Conservation (phyloP, 78 protist genomes). For the Dictyostelium intermedium region DNA sequence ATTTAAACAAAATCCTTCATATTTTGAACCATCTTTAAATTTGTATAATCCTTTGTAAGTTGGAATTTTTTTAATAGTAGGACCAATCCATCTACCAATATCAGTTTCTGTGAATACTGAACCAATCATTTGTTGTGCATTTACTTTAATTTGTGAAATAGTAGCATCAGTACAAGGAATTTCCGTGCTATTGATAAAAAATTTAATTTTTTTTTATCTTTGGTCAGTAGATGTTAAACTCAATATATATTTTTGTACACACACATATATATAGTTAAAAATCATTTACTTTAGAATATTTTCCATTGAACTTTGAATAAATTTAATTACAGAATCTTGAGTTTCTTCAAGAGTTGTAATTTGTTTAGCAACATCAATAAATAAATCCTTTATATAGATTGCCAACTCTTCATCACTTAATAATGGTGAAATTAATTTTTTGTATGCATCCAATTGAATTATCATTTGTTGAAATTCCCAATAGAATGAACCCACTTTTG, state of each 20-base stretch:
- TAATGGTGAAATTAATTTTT: neutral
- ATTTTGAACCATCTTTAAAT: neutral
- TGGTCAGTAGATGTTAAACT: too few species aligned
- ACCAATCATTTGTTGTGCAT: constrained; percentile 1
- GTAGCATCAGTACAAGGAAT: neutral
- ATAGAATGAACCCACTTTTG: neutral
- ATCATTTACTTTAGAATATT: neutral
- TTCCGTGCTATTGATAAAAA: neutral
- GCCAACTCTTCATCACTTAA: neutral
- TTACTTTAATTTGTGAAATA: neutral
- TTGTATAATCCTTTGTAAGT: constrained; percentile 13
- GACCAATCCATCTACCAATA: constrained; percentile 16
- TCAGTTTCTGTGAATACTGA: neutral
- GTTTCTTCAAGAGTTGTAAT: neutral
- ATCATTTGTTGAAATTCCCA: constrained; percentile 27
- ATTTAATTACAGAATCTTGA: neutral
- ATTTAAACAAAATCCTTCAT: constrained; percentile 18
- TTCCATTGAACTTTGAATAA: neutral
- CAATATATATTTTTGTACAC: too few species aligned
- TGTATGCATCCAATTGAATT: neutral
- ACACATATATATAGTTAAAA: too few species aligned
- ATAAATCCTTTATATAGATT: neutral
- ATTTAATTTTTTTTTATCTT: too few species aligned
- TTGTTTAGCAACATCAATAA: neutral
- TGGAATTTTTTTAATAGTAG: constrained; percentile 10